A percentile compares a stretch with the other conserved stretches of the same genome.
These are phyloP conservation scores for Cystoderma amianthinum DNA, from an alignment of 768 basidiomycete genomes.

Conservation along the genomic window DNA sequence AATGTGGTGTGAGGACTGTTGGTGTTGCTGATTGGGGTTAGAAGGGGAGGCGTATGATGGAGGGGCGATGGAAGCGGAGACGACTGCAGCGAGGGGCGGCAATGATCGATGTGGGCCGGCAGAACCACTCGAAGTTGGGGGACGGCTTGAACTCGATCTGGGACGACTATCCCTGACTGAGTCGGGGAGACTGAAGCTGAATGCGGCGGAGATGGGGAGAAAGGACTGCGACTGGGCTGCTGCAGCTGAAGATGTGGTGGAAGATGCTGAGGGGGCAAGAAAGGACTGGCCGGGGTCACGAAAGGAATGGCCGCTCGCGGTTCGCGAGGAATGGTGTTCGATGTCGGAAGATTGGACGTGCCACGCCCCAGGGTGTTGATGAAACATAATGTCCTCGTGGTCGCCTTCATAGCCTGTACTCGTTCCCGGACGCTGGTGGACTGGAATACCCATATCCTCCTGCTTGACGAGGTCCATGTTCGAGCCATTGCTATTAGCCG, in stretches of 20 bases:
- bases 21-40: conserved; percentile 25
- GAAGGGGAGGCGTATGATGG: too few relatives aligned
- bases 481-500: not conserved
- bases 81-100: conserved; percentile 71
- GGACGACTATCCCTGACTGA: conserved; percentile 14
- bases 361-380: conserved; percentile 21
- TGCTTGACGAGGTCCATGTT: conserved; percentile 28
- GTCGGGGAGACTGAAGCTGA: conserved; percentile 22
- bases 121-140: conserved; percentile 43
- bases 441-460: conserved; percentile 24
- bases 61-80: conserved; percentile 67
- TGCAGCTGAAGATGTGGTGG: too few relatives aligned
- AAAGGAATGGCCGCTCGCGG: conserved; percentile 52
- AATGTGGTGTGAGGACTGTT: conserved; percentile 37
- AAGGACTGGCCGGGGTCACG: conserved; percentile 79
- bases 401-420: conserved; percentile 66
- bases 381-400: conserved; percentile 22
- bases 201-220: conserved; percentile 45
- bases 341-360: conserved; percentile 30
- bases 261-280: conserved; percentile 44
- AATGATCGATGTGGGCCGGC: conserved; percentile 38
- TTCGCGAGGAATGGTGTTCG: conserved; percentile 11
- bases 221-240: conserved; percentile 57
- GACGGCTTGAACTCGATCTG: conserved; percentile 32
- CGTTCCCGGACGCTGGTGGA: conserved; percentile 60